phyloP scores from a whole-genome alignment of 192 early-diverging fungal species.

The Entomortierella chlamydospora region DNA sequence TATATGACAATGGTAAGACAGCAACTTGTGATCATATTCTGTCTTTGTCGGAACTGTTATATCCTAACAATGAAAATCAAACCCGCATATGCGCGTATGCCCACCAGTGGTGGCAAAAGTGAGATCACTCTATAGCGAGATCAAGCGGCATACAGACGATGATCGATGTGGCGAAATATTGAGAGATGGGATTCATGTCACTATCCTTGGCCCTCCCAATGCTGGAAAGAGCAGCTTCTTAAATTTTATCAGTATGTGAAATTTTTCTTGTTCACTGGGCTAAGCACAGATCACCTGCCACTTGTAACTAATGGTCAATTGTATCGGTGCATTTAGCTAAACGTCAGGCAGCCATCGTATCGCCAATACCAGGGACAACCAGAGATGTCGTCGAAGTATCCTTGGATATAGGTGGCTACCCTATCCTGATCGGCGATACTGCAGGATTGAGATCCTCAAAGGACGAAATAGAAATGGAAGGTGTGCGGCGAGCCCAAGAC shows the following conservation, averaged over 20 bases:
- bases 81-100: neutral
- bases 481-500: constrained; percentile 70
- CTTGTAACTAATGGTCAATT: neutral
- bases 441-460: constrained; percentile 71
- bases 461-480: constrained; percentile 76
- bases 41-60: neutral
- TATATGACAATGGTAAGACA: constrained; percentile 61
- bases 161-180: constrained; percentile 77
- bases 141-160: constrained; percentile 70
- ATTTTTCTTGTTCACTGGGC: neutral
- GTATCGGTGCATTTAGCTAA: constrained; percentile 58
- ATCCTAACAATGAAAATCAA: too few species aligned
- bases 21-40: neutral
- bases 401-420: constrained; percentile 80
- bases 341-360: constrained; percentile 81
- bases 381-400: constrained; percentile 81
- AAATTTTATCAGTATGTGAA: constrained; percentile 67
- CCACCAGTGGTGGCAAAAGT: constrained; percentile 27
- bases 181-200: constrained; percentile 73
- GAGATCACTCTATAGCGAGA: constrained; percentile 6
- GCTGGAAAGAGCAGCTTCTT: constrained; percentile 82
- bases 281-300: too few species aligned
- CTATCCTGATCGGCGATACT: constrained; percentile 79
- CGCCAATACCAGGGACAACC: constrained; percentile 79
- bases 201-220: constrained; percentile 82